Base-by-base conservation (phyloP, 148 eudicot genomes). In the Diospyros lotus region DNA sequence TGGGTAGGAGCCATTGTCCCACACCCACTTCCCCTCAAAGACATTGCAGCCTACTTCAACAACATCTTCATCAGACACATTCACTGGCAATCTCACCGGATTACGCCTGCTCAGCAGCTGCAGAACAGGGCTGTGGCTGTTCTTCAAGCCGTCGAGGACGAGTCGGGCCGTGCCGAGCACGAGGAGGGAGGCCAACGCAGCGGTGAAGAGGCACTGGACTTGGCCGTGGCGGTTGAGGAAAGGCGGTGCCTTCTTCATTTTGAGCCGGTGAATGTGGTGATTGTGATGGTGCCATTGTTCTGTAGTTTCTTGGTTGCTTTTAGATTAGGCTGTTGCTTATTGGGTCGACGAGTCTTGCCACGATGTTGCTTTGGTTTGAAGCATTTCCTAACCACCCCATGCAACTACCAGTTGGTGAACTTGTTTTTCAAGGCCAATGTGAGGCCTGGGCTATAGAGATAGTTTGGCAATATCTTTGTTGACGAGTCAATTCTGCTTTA, bases 21-120 rank as follows among this genome's bases (percentile, higher is more conserved):
- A 84, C 48, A 89, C 82, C 98, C 97, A 93, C 41, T 83, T 78
- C 12, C 98, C 98, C 68, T 89, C 86, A 75, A 89, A 93, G 40
- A 89, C 89, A 77, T 93, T 83, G 82, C 98, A 93, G 4, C 83
- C 79, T 60, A 91, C 94, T 73, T 83, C 82, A 38, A 91, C 85
- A 17, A 82, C 82, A 71, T 91, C 96, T 6, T 84, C 83, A 4
- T 79, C 81, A 1, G 75, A 69, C 13, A 86, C 76, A 43, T 43
- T 72, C 11, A 81, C 88, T 28, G 80, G 80, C 44, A 81, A 71
- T 68, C 78, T 73, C 58, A 68, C 53, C 13, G 2, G 45, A n/a
- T 3, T 18, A 39, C 79, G 55, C 48, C 45, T 13, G 45, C 59
- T 28, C 77, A 79, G 72, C 41, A 65, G 85, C 85, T 79, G 69